A percentile compares a stretch with the other conserved stretches of the same genome.
These are phyloP conservation scores for Carex arenaria DNA, from an alignment of 202 grass and related monocot species.

Conservation along the genomic window DNA sequence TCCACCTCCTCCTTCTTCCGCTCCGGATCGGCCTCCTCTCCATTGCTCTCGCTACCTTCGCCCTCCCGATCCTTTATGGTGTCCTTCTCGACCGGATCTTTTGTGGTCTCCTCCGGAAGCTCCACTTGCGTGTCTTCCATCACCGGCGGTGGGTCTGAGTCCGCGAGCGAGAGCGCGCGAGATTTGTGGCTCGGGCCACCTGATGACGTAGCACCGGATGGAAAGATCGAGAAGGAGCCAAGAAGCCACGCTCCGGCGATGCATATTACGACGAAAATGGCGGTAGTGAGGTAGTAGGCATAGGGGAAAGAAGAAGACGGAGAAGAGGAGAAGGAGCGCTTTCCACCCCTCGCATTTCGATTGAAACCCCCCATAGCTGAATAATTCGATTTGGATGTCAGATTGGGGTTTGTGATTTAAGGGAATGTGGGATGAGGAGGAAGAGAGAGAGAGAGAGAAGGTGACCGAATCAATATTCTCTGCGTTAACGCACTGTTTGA, in stretches of 20 bases:
- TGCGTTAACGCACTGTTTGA: too few species aligned
- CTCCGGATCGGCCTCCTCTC: constrained; percentile 24
- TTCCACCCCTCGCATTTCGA: constrained; percentile 35
- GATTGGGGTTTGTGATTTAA: not conserved
- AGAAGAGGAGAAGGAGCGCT: constrained; percentile 20
- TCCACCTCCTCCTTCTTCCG: constrained; percentile 20
- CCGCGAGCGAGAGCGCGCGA: constrained; percentile 32
- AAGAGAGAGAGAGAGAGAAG: not conserved
- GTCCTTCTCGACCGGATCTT: not conserved
- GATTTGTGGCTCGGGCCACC: not conserved
- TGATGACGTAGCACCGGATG: not conserved
- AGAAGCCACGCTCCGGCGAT: constrained; percentile 71
- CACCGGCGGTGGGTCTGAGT: constrained; percentile 22
- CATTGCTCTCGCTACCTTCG: not conserved
- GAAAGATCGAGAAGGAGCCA: constrained; percentile 38
- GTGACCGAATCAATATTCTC: too few species aligned
- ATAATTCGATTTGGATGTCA: not conserved
- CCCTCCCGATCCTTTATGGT: not conserved
- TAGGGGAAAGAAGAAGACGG: constrained; percentile 38
- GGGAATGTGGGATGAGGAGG: not conserved
- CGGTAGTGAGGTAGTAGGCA: constrained; percentile 77
- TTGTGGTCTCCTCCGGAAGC: constrained; percentile 9
- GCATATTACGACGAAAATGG: constrained; percentile 67
- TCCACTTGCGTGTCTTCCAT: constrained; percentile 26
- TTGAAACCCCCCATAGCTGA: constrained; percentile 36